A percentile compares a stretch with the other conserved stretches of the same genome.
These are phyloP conservation scores for Suillus decipiens DNA, from an alignment of 768 basidiomycete genomes.

Conservation along the genomic window DNA sequence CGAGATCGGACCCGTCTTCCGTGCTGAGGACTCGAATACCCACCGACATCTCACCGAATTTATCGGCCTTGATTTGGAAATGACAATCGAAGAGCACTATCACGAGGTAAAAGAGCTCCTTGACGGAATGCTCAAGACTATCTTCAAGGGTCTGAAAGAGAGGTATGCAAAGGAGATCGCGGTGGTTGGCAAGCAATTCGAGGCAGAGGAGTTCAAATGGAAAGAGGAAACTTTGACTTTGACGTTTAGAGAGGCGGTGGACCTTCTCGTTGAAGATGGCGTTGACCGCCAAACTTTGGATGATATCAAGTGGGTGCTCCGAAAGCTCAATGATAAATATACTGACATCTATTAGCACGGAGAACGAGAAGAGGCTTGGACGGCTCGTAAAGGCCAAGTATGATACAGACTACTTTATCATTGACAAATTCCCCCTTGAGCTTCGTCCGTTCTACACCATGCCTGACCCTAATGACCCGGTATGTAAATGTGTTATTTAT, in stretches of 20 bases:
- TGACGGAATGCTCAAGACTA: constrained; percentile 80
- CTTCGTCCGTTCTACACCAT: constrained; percentile 99
- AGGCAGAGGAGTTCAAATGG: constrained; percentile 96
- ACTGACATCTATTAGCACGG: constrained; percentile 61
- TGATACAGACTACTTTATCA: constrained; percentile 97
- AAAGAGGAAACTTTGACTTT: constrained; percentile 85
- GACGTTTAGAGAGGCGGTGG: constrained; percentile 85
- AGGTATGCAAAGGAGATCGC: constrained; percentile 83
- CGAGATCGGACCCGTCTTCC: constrained; percentile 96
- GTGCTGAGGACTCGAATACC: constrained; percentile 96
- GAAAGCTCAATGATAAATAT: constrained; percentile 2
- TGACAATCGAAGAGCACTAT: constrained; percentile 98
- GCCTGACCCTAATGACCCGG: constrained; percentile 92
- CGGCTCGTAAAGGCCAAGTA: constrained; percentile 89
- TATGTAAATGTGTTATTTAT: constrained; percentile 38
- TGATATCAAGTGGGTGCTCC: constrained; percentile 76
- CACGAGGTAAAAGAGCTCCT: constrained; percentile 95
- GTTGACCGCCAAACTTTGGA: constrained; percentile 76
- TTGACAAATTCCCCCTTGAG: constrained; percentile 97
- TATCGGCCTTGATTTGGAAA: constrained; percentile 97
- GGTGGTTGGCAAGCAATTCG: constrained; percentile 81
- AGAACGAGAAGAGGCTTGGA: constrained; percentile 93
- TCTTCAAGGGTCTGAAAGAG: constrained; percentile 83
- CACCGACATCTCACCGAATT: constrained; percentile 99
- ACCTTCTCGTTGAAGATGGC: constrained; percentile 85